Evolutionary conservation across 306 rosid species (phyloP), one percentile per base, ranked within the genome.

Genomic region (Casuarina equisetifolia): DNA sequence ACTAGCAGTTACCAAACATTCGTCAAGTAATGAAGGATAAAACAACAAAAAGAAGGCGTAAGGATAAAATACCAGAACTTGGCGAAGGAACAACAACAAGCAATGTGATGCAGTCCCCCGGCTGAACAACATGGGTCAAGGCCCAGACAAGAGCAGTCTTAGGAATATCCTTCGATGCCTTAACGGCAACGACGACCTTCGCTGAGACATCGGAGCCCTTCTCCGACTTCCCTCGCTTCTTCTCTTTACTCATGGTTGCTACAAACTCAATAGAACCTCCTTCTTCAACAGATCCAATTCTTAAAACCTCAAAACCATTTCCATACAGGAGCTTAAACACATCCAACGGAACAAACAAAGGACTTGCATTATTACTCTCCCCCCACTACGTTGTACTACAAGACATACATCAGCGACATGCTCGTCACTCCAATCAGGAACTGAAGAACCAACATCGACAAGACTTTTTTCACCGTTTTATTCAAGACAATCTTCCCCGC

Each of bases 131-230:
- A 87, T 91, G 99, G 82, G 97, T 92, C 80, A 95, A 78, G 4
- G 98, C 97, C 99, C 99, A 95, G 66, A 95, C 90, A 53, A 95
- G 86, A 79, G 99, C 99, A 69, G 89, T 92, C 81, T 88, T 92
- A 35, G 99, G 98, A 84, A 95, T 92, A 78, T 95, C 99, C 82
- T 81, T 91, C 2, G 94, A 90, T 1, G 97, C 97, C 90, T 92
- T 95, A 69, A 95, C 99, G 1, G 97, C 98, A 67, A 95, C 99
- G 53, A 95, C 90, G 69, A 95, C 97, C 82, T 92, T 95, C 92
- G 87, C 96, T 43, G 88, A 90, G 32, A 66, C 92, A 86, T 91
- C 97, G 2, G 89, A 89, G 77, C 87, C 84, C 75, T 85, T 95
- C 84, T 92, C 96, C 84, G 77, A 97, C 88, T 85, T 92, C 74